These are phyloP conservation scores for Cucurbita moschata DNA, from an alignment of 306 rosid genomes.

Conservation along the genomic window DNA sequence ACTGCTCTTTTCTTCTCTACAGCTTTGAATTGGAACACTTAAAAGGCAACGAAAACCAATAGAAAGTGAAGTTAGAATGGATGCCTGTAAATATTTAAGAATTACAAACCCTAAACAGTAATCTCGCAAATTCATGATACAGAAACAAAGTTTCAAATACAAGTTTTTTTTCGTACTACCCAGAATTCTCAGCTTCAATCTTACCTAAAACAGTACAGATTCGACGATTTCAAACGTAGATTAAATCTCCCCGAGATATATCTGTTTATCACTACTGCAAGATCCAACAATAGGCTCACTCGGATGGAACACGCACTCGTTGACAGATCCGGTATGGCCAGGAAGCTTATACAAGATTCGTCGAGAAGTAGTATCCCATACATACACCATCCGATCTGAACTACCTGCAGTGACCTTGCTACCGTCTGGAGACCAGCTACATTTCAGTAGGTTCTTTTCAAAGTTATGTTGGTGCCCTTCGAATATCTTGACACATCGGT, in stretches of 20 bases:
- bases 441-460: slow-evolving; percentile 73
- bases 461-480: slow-evolving; percentile 98
- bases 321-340: slow-evolving; percentile 78
- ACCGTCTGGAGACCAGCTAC: slow-evolving; percentile 89
- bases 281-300: slow-evolving; percentile 71
- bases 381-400: slow-evolving; percentile 83
- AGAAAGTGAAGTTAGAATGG: neutral
- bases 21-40: neutral
- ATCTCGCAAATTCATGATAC: neutral
- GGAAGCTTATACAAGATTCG: slow-evolving; percentile 90
- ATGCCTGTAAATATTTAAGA: neutral
- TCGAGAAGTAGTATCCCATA: slow-evolving; percentile 84
- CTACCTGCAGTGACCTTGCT: slow-evolving; percentile 92
- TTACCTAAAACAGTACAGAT: neutral
- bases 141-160: neutral
- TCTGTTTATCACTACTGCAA: slow-evolving; percentile 78
- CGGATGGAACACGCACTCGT: slow-evolving; percentile 74
- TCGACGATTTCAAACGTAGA: neutral
- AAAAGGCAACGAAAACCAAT: neutral
- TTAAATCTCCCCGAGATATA: slow-evolving; percentile 82
- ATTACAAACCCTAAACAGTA: neutral
- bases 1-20: neutral
- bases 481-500: slow-evolving; percentile 78
- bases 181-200: neutral
- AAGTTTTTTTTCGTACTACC: neutral